Base-by-base conservation (phyloP, 306 rosid genomes). In the Cucumis hystrix region DNA sequence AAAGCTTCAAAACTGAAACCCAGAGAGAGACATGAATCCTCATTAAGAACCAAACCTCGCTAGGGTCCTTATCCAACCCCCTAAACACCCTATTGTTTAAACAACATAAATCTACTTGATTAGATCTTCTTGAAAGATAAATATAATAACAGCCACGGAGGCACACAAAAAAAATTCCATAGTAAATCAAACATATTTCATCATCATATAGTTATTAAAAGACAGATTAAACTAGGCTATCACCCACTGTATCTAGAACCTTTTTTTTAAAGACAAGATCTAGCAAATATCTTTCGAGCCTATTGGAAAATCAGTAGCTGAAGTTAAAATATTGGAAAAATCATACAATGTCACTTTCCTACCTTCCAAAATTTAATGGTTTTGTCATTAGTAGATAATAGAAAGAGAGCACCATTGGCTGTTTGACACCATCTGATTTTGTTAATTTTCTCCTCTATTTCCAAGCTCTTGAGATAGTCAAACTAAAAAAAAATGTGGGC, bases 401-500 rank as follows among this genome's bases (percentile, higher is more conserved):
- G 96, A 89, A 96, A 96, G 20, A 96, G 79, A 9, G 99, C 96
- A 30, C 98, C 95, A 85, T 92, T 96, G 43, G 98, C 96, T 33
- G 86, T 91, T 87, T 96, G 99, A 85, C 99, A 96, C 99, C 99
- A 96, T 85, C 92, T 96, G 86, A 96, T 96, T 86, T 96, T 96
- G 92, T 96, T 96, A 85, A 96, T 96, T 86, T 96, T 96, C 90
- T 96, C 99, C 89, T 96, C 99, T 80, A 96, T 96, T 86, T 96
- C 99, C 92, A 96, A 96, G 65, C 99, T 96, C 92, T 96, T 96
- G 76, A 96, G 98, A 84, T 96, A 96, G 84, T 96, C 99, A 51
- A 96, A 96, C 99, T 96, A 95, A 80, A 85, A 77, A 77, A 78
- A 72, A 51, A 51, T 20, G 37, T 67, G 66, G 65, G 76, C 54